Conservation (phyloP, 2,329 filamentous ascomycete species). For the Podosphaera xanthii region DNA sequence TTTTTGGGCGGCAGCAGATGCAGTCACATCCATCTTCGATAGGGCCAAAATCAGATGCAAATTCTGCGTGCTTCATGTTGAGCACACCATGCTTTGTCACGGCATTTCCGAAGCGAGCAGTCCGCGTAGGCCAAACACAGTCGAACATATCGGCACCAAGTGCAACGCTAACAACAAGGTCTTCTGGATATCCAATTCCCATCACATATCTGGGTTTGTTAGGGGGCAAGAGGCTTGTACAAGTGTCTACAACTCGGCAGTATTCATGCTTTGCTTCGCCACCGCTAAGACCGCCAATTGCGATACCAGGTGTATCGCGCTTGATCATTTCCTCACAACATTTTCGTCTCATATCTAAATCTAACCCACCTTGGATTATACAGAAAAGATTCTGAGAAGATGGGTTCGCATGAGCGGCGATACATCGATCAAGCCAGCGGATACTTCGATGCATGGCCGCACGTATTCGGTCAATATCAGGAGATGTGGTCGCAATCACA, state of each 20-base stretch:
- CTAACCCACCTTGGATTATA: slow-evolving; percentile 90
- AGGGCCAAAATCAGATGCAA: slow-evolving; percentile 57
- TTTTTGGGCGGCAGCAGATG: slow-evolving; percentile 43
- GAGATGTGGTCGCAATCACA: slow-evolving; percentile 87
- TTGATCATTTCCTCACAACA: slow-evolving; percentile 77
- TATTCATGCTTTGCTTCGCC: slow-evolving; percentile 88
- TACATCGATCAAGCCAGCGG: slow-evolving; percentile 88
- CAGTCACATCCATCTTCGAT: slow-evolving; percentile 70
- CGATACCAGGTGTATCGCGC: slow-evolving; percentile 82
- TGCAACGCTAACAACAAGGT: slow-evolving; percentile 79
- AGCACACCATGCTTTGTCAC: slow-evolving; percentile 63
- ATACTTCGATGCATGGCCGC: slow-evolving; percentile 90
- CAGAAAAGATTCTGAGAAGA: slow-evolving; percentile 84
- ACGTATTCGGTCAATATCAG: slow-evolving; percentile 66
- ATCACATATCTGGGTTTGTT: slow-evolving; percentile 96
- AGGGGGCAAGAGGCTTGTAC: slow-evolving; percentile 65
- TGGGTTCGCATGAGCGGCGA: slow-evolving; percentile 67
- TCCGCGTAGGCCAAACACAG: slow-evolving; percentile 94
- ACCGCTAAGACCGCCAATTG: slow-evolving; percentile 82
- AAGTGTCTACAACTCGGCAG: slow-evolving; percentile 71
- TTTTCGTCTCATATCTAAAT: slow-evolving; percentile 61
- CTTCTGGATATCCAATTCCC: slow-evolving; percentile 95
- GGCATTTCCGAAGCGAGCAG: slow-evolving; percentile 87
- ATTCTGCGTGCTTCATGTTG: slow-evolving; percentile 59
- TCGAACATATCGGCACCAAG: slow-evolving; percentile 98